A percentile compares a stretch with the other conserved stretches of the same genome.
These are phyloP conservation scores for Termitomyces sp. DNA, from an alignment of 1,284 basidiomycete genomes.

Conservation along the genomic window DNA sequence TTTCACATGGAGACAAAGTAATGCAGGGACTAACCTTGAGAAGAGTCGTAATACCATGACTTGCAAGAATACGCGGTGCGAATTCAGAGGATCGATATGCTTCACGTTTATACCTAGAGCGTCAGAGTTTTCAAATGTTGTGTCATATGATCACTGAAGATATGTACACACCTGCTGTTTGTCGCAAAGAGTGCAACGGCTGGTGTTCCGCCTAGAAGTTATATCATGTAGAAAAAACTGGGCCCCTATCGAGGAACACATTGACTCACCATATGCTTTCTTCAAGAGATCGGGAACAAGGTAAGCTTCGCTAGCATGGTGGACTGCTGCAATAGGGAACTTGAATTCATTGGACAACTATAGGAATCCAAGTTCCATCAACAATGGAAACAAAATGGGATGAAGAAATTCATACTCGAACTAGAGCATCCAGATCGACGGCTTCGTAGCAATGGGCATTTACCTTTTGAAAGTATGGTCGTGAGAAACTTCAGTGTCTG, in stretches of 20 bases:
- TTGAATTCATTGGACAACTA: constrained; percentile 75
- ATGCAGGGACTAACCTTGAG: constrained; percentile 48
- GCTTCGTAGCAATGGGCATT: constrained; percentile 74
- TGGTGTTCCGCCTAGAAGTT: constrained; percentile 47
- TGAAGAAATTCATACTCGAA: constrained; percentile 44
- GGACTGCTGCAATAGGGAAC: constrained; percentile 78
- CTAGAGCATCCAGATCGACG: constrained; percentile 70
- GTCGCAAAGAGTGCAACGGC: constrained; percentile 79
- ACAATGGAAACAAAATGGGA: not conserved
- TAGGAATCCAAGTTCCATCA: not conserved
- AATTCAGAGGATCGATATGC: constrained; percentile 77
- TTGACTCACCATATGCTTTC: constrained; percentile 51
- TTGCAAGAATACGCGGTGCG: constrained; percentile 67
- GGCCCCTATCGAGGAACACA: not conserved
- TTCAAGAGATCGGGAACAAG: constrained; percentile 79
- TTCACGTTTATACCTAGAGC: constrained; percentile 68
- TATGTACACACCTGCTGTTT: constrained; percentile 40
- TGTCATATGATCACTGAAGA: too few species aligned
- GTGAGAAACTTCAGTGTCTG: not conserved
- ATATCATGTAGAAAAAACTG: not conserved
- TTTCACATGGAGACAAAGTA: not conserved
- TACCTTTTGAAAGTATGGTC: constrained; percentile 29
- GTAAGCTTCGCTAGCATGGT: constrained; percentile 85
- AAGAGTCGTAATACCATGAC: constrained; percentile 60
- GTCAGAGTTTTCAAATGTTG: not conserved